Evolutionary conservation across 768 basidiomycete genomes (phyloP).

Genomic region (Hypsizygus marmoreus): DNA sequence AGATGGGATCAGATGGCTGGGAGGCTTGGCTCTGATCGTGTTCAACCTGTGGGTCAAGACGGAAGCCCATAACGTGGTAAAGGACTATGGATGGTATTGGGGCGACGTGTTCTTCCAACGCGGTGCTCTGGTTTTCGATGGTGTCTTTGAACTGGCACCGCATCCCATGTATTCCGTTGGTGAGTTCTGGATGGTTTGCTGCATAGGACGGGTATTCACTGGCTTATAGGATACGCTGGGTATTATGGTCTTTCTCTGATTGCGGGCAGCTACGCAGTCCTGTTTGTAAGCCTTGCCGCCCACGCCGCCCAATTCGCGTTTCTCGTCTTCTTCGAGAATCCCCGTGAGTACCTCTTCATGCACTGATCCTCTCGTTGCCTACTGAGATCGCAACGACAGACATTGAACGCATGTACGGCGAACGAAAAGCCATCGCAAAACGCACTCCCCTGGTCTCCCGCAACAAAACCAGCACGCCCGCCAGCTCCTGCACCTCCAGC

Average conservation of each 20-base stretch:
- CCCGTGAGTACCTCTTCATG: constrained; percentile 60
- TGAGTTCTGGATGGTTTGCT: constrained; percentile 23
- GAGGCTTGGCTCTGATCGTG: constrained; percentile 79
- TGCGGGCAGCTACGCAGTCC: constrained; percentile 83
- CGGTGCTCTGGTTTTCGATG: constrained; percentile 94
- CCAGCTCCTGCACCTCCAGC: constrained; percentile 13
- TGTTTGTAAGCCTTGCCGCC: constrained; percentile 91
- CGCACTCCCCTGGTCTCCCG: constrained; percentile 62
- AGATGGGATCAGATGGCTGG: constrained; percentile 68
- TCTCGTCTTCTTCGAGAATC: constrained; percentile 94
- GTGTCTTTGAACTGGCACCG: constrained; percentile 92
- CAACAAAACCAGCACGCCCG: constrained; percentile 5
- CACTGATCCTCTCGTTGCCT: background rate
- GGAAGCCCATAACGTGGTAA: constrained; percentile 96
- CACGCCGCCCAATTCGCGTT: constrained; percentile 98
- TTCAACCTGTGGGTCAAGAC: constrained; percentile 99
- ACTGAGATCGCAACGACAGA: constrained; percentile 48
- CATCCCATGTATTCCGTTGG: constrained; percentile 96
- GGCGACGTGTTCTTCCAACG: constrained; percentile 92
- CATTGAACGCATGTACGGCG: constrained; percentile 92
- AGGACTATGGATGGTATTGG: constrained; percentile 99
- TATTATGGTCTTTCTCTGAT: constrained; percentile 96
- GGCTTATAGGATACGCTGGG: constrained; percentile 78
- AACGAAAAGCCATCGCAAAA: constrained; percentile 86
- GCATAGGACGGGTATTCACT: constrained; percentile 4